Evolutionary conservation across 2,329 filamentous ascomycete genomes (phyloP), one percentile per base, ranked within the genome.

Genomic region (Eutypa lata): DNA sequence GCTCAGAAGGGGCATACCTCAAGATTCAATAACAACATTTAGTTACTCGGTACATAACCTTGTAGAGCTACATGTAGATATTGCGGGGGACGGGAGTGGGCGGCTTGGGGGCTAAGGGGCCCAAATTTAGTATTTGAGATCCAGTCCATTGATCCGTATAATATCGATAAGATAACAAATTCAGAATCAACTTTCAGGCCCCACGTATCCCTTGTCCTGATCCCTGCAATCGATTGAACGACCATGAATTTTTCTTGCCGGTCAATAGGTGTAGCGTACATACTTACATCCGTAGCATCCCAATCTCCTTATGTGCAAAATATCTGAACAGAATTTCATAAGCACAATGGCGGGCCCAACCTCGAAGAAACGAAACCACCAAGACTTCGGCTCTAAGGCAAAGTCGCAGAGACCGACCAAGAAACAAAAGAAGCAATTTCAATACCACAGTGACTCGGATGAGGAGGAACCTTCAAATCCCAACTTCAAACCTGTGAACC

Each of bases 371-470:
- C 56, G 67, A 52, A 64, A 57, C 40, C 61, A 61, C 40, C 58
- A 60, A 45, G 67, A 68, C 19, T 50, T 52, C 13, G 37, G 43
- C 4, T 53, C 64, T n/a, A 69, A 67, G 50, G 53, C 61, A 26
- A 68, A 68, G 33, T 59, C 64, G 2, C 64, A 67, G 44, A 71
- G 75, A 14, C 79, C 79, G 0, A 68, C 70, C 21, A 84, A 83
- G 71, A 82, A 71, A 68, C 73, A 72, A 64, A 75, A 74, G 67
- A 75, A 74, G 68, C 72, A 76, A 54, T 61, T 76, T 54, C 69
- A 74, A 51, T 81, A 82, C 67, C 72, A 81, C 67, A 81, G 78
- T 71, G 76, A 77, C 53, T 78, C 76, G n/a, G 78, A 76, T 19
- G 59, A 64, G 33, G 62, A 70, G n/a, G 71, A 72, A n/a, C n/a